Evolutionary conservation across 2,329 filamentous ascomycete genomes (phyloP).

Genomic region (Alternaria sp.): DNA sequence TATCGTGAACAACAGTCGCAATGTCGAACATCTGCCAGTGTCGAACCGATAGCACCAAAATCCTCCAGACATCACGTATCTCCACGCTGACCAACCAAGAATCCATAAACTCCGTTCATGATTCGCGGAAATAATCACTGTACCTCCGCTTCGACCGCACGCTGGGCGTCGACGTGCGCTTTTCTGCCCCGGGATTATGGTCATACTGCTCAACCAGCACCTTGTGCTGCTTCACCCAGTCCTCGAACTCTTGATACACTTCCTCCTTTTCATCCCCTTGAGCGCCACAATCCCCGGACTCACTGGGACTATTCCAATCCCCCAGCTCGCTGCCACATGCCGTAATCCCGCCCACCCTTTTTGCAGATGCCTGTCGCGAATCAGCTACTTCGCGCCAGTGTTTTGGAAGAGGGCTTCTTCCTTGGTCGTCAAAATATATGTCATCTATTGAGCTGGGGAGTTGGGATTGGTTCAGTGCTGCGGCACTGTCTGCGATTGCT

Average conservation of each 20-base stretch:
- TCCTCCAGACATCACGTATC: neutral
- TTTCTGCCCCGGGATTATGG: neutral
- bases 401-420: neutral
- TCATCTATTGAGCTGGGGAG: neutral
- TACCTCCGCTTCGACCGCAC: neutral
- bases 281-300: neutral
- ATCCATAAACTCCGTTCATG: neutral
- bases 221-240: slow-evolving; percentile 5
- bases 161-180: neutral
- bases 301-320: neutral
- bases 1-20: neutral
- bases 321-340: neutral
- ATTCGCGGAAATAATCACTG: neutral
- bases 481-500: neutral
- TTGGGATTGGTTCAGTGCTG: neutral
- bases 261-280: neutral
- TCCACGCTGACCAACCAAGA: neutral
- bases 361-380: neutral
- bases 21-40: too few species aligned
- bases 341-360: neutral
- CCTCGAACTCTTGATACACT: neutral
- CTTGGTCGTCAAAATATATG: neutral
- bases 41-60: too few species aligned
- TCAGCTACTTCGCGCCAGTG: neutral
- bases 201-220: slow-evolving; percentile 12